Evolutionary conservation across 2,329 filamentous ascomycete genomes (phyloP), one percentile per base, ranked within the genome.

Genomic region (Ilyonectria robusta): DNA sequence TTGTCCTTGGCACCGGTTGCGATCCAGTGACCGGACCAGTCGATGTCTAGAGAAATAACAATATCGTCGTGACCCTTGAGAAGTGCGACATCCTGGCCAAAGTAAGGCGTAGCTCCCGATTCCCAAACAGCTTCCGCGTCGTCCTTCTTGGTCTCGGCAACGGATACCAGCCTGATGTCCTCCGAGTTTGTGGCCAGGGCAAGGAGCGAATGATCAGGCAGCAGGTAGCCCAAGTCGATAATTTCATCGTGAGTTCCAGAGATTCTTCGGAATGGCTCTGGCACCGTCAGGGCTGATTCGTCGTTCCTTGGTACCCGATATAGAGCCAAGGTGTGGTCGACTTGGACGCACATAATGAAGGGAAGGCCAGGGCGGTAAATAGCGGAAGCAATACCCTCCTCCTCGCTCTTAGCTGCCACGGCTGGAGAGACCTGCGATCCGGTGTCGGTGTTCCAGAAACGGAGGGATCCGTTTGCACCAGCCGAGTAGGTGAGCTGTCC

Each of bases 181-280:
- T 99, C 96, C 0, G 95, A 94, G 79, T 99, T 99, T 2, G 95
- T 98, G 7, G 95, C 96, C 29, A 99, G 84, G 6, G 96, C 97
- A 68, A 99, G 86, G 58, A 97, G 83, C 3, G 94, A 95, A 64
- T 89, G 90, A 74, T 97, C 92, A 0, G 91, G 89, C 2, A 96
- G 89, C 61, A 98, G 85, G 76, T 96, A 98, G 33, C 92, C 93
- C 37, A 99, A 84, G 78, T 99, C 97, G 72, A 99, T 98, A 59
- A 99, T 94, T 79, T 99, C 96, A 78, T 99, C 97, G 79, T 98
- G 94, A 7, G 96, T 98, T 59, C 96, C 97, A 5, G 95, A 97
- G 72, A 99, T 97, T 50, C 94, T 89, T 72, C 93, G 90, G 50
- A 93, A 87, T 1, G 82, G 93, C 77, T 81, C 84, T 75, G 78